These are phyloP conservation scores for Phlebiopsis gigantea DNA, from an alignment of 768 basidiomycete species.

Conservation along the genomic window DNA sequence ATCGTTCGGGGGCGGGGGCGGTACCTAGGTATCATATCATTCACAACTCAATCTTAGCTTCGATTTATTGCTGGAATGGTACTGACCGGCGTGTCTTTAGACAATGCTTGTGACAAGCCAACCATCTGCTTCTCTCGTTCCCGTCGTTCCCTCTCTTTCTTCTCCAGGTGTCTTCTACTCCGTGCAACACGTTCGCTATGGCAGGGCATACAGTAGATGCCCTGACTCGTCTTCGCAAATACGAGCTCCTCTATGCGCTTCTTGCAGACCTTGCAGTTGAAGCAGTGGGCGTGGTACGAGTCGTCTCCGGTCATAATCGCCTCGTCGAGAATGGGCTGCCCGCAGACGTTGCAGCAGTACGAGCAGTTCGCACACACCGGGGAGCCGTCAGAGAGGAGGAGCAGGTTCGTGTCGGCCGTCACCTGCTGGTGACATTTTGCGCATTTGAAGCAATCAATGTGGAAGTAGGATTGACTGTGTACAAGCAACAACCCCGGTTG, in stretches of 20 bases:
- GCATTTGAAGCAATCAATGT: slow-evolving; percentile 93
- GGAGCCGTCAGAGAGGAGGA: slow-evolving; percentile 94
- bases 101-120: slow-evolving; percentile 12
- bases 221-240: slow-evolving; percentile 96
- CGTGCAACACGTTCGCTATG: slow-evolving; percentile 97
- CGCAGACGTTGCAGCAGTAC: slow-evolving; percentile 94
- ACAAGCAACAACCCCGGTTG: not conserved
- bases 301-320: slow-evolving; percentile 99
- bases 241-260: slow-evolving; percentile 96
- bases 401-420: slow-evolving; percentile 94
- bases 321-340: slow-evolving; percentile 92
- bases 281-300: slow-evolving; percentile 97
- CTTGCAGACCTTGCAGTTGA: slow-evolving; percentile 94
- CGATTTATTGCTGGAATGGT: not conserved
- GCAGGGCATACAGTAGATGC: slow-evolving; percentile 98
- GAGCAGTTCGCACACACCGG: slow-evolving; percentile 94
- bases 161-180: slow-evolving; percentile 86
- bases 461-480: slow-evolving; percentile 86
- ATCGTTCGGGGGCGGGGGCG: not conserved
- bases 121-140: slow-evolving; percentile 30
- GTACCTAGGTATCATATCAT: not conserved
- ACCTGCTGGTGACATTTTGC: slow-evolving; percentile 92
- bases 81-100: not conserved
- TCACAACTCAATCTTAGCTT: not conserved
- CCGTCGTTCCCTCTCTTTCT: slow-evolving; percentile 33